Evolutionary conservation across 768 basidiomycete genomes (phyloP), one percentile per base, ranked within the genome.

Genomic region (Russula brevipes): DNA sequence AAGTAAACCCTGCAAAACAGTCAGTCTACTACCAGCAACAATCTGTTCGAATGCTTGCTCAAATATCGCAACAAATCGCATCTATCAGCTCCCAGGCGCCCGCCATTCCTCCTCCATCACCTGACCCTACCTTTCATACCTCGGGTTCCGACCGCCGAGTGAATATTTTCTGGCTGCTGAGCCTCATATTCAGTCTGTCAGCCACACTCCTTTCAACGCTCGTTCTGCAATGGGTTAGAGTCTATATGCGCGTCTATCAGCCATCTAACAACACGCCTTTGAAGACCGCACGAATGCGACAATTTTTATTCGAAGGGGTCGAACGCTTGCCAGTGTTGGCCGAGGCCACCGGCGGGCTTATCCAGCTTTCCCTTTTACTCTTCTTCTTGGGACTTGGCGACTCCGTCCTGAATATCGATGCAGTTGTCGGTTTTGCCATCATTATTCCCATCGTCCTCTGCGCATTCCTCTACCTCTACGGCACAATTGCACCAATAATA

Each of bases 161-260:
- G 17, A 82, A 82, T 63, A 66, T 66, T 0, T 69, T 77, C 7
- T 82, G 78, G 78, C 79, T 81, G 64, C 50, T 63, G 6, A 69
- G 67, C 47, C 68, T 74, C 7, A 59, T 69, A 17, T 70, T 78
- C 55, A 80, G 79, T 62, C 72, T 83, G 6, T 72, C 72, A 1
- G 75, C 78, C 35, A 79, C 77, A 59, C 72, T 82, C 30, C 62
- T 70, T 8, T 79, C 80, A 11, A 81, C 78, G n/a, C 67, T 83
- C 3, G 76, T 80, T 35, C 77, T 82, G 66, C 79, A 81, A 60
- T 83, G 82, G 82, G 72, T 78, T 1, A 73, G 77, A 17, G 73
- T 76, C 38, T 79, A 79, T 59, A 51, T 66, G 51, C 58, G 58
- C 6, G 38, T 65, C 17, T 68, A 73, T 72, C 49, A 73, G 73